Conservation (phyloP, 495 filamentous ascomycete species). For the Cladorrhinum samala region DNA sequence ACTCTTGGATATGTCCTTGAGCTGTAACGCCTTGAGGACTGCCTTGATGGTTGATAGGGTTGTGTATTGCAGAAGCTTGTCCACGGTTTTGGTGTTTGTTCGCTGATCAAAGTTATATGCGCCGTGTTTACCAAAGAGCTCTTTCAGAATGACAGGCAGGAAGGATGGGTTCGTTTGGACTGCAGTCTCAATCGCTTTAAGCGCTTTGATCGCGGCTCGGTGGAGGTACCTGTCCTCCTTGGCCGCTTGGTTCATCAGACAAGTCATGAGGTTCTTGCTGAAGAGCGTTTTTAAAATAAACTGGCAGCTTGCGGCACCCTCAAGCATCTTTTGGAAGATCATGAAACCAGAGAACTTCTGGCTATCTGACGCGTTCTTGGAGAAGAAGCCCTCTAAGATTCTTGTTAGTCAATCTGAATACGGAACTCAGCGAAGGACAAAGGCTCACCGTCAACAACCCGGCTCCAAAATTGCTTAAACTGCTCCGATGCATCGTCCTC, state of each 20-base stretch:
- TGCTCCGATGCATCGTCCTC: slow-evolving; percentile 30
- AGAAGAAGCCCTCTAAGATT: slow-evolving; percentile 77
- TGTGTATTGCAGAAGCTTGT: slow-evolving; percentile 61
- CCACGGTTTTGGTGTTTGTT: slow-evolving; percentile 84
- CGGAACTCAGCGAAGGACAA: neutral
- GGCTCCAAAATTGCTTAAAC: slow-evolving; percentile 81
- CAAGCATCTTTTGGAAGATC: slow-evolving; percentile 68
- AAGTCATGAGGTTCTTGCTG: slow-evolving; percentile 74
- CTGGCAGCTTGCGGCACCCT: slow-evolving; percentile 32
- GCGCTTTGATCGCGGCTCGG: slow-evolving; percentile 64
- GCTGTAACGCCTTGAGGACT: slow-evolving; percentile 38
- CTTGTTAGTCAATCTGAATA: slow-evolving; percentile 20
- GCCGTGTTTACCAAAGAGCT: slow-evolving; percentile 62
- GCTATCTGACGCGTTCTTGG: slow-evolving; percentile 70
- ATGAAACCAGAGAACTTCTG: slow-evolving; percentile 89
- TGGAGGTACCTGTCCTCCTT: slow-evolving; percentile 83
- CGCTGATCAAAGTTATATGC: slow-evolving; percentile 75
- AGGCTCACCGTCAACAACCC: slow-evolving; percentile 76
- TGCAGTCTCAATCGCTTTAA: slow-evolving; percentile 61
- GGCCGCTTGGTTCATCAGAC: slow-evolving; percentile 77
- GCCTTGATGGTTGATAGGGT: slow-evolving; percentile 45
- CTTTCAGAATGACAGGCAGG: slow-evolving; percentile 53
- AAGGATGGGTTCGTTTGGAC: slow-evolving; percentile 58
- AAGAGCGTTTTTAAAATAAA: slow-evolving; percentile 50
- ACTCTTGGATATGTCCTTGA: slow-evolving; percentile 24